These are phyloP conservation scores for Cladobotryum mycophilum DNA, from an alignment of 2,329 filamentous ascomycete genomes.

Conservation along the genomic window DNA sequence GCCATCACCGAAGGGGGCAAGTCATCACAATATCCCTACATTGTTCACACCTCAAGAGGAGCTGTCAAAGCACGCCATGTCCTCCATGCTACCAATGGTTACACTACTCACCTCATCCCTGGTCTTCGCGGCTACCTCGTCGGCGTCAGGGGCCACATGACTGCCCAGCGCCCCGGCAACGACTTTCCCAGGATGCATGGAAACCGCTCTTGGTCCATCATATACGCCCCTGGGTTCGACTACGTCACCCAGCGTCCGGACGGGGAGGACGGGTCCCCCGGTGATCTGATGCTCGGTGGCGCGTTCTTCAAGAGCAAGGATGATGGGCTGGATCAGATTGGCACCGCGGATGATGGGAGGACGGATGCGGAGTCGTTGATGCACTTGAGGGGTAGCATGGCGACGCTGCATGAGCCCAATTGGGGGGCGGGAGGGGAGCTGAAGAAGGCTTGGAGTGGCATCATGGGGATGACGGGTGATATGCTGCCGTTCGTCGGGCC, in stretches of 20 bases:
- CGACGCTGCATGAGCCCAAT: slow-evolving; percentile 33
- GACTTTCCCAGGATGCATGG: slow-evolving; percentile 25
- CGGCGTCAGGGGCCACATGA: slow-evolving; percentile 43
- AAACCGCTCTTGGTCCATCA: slow-evolving; percentile 44
- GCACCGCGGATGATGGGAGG: slow-evolving; percentile 39
- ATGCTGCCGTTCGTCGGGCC: slow-evolving; percentile 43
- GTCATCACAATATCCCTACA: slow-evolving; percentile 27
- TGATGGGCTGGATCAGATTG: slow-evolving; percentile 40
- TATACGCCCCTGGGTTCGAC: slow-evolving; percentile 42
- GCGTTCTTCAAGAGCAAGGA: slow-evolving; percentile 39
- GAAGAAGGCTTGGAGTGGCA: slow-evolving; percentile 43
- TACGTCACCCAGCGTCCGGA: slow-evolving; percentile 44
- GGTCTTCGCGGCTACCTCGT: slow-evolving; percentile 40
- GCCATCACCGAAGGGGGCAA: slow-evolving; percentile 17
- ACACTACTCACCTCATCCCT: slow-evolving; percentile 45
- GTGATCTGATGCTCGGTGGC: slow-evolving; percentile 50
- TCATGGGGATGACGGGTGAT: slow-evolving; percentile 43
- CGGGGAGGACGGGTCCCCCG: slow-evolving; percentile 20
- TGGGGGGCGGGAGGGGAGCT: slow-evolving; percentile 29
- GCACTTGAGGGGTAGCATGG: slow-evolving; percentile 37
- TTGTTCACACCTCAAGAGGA: slow-evolving; percentile 40
- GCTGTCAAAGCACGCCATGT: slow-evolving; percentile 41
- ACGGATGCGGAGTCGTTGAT: slow-evolving; percentile 33
- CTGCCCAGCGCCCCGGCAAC: slow-evolving; percentile 38
- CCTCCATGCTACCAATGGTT: slow-evolving; percentile 53